These are phyloP conservation scores for Penicillium simplicissimum DNA, from an alignment of 495 filamentous ascomycete species.

Conservation along the genomic window DNA sequence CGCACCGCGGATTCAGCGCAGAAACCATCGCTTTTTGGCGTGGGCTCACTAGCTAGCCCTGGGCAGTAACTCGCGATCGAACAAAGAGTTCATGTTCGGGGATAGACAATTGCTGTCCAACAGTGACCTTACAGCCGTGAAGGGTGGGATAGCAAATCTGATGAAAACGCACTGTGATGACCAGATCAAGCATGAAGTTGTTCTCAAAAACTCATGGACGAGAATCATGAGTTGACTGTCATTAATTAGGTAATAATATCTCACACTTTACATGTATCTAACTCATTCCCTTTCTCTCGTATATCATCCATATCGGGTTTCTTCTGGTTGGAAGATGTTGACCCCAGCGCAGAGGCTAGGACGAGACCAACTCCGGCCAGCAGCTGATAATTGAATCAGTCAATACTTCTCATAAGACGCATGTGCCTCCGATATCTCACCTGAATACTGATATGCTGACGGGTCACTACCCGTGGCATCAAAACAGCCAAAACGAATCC, in stretches of 20 bases:
- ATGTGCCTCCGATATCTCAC: background rate
- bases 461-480: background rate
- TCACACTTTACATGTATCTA: background rate
- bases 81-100: too few relatives aligned
- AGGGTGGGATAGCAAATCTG: too few relatives aligned
- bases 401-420: background rate
- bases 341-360: background rate
- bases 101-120: too few relatives aligned
- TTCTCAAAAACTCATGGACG: too few relatives aligned
- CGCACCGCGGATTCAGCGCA: too few relatives aligned
- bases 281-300: background rate
- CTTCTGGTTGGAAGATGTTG: background rate
- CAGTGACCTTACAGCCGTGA: too few relatives aligned
- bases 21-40: too few relatives aligned
- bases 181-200: too few relatives aligned
- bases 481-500: conserved; percentile 1
- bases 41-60: too few relatives aligned
- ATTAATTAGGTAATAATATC: background rate
- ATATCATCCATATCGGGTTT: background rate
- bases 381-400: background rate
- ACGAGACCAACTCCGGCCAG: conserved; percentile 2
- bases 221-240: background rate
- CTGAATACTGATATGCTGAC: background rate
- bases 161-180: too few relatives aligned
- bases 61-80: too few relatives aligned